Evolutionary conservation across 139 green algal genomes (phyloP), one percentile per base, ranked within the genome.

Genomic region (Micractinium sp.): DNA sequence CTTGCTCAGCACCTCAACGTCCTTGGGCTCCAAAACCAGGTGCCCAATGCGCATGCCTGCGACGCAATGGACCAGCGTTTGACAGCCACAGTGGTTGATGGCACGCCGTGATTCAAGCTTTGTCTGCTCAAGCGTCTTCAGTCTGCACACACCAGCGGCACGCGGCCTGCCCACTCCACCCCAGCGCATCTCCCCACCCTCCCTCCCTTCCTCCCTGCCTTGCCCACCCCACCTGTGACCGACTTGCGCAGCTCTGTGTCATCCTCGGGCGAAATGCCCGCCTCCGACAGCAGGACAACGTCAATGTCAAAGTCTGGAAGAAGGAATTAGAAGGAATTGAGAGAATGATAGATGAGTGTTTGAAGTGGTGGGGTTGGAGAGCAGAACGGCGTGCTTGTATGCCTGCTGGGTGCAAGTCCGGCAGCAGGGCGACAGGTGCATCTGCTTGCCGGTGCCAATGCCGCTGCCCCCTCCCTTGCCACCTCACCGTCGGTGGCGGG

Each of bases 1-100:
- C 83, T 89, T 91, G 63, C 60, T 75, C 31, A 89, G 20, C 77
- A 94, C 92, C 88, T 94, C 92, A 41, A 94, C 92, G 74, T 94
- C 92, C 85, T 94, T 88, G n/a, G 92, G 85, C 90, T 94, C 92
- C 85, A 94, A 82, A 23, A 81, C 39, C 53, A 94, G 85, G 3
- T 85, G 88, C 0, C 92, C 92, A 67, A 94, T 36, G 16, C 38
- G 41, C 63, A 89, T 74, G n/a, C 92, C 81, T 85, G 81, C 31
- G 25, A 3, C 19, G 35, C 18, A 61, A 20, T 23, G 78, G 75
- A 27, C 20, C 20, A 71, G 22, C 63, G 63, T 27, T 16, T 71
- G 20, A 71, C 9, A 71, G 20, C 63, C 47, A 56, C 9, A 9
- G n/a, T n/a, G n/a, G n/a, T n/a, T 56, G 7, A 56, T 16, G 63